Evolutionary conservation across 257 asterid species (phyloP), one percentile per base, ranked within the genome.

Genomic region (Cordia subcordata): DNA sequence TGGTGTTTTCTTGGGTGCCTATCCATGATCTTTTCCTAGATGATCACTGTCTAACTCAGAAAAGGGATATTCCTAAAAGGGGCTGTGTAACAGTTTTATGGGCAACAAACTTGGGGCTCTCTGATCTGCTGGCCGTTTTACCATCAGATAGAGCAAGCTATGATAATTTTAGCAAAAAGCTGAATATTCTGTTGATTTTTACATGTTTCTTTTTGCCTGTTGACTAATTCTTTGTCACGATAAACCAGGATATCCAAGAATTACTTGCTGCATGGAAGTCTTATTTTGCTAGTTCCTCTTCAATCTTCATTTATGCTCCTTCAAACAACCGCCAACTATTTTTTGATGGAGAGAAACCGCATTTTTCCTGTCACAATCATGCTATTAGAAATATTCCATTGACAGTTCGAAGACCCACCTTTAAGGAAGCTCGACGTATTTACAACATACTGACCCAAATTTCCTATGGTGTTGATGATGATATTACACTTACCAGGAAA

Each of bases 371-470:
- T 56, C 83, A 72, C 62, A 82, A 39, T 53, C 85, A 52, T 47
- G 89, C 88, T 45, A 77, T 88, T 65, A 73, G 87, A 75, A 84
- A 81, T 76, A 71, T 92, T 63, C 96, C 99, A 19, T 62, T 92
- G 80, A 81, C 89, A 51, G 86, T 86, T 42, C 72, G 96, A 70
- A 82, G 99, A 68, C 99, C 99, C 65, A 92, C 99, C 64, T 66
- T 75, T 11, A 92, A 80, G 77, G 99, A 88, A 79, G 96, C 97
- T 56, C 81, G 58, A 51, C 80, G 96, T 54, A 55, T 88, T 77
- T 92, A 88, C 70, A 67, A 67, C 66, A 73, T 82, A 51, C 62
- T 92, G 72, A 75, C 85, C 8, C 94, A 86, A 72, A 72, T 92
- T 72, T 78, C 87, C 51, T 39, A 72, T 44, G 95, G 84, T 79